Base-by-base conservation (phyloP, 306 rosid species). In the Acacia melanoxylon region DNA sequence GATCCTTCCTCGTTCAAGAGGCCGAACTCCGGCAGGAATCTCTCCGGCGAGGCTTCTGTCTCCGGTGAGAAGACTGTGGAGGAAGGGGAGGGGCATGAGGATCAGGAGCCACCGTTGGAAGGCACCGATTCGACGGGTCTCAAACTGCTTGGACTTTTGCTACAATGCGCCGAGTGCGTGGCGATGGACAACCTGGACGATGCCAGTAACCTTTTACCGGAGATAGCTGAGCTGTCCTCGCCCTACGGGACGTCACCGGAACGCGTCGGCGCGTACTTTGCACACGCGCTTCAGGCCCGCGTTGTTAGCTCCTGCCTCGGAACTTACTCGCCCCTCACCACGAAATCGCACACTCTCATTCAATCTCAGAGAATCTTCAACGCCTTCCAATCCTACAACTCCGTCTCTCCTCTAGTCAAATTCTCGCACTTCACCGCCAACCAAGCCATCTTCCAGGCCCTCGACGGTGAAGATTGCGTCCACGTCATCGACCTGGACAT, bases 391-490 rank as follows among this genome's bases (percentile, higher is more conserved):
- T 92, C 97, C 24, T 93, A 93, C 91, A 95, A 95, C 88, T 93
- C 99, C 0, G 87, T 93, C 24, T 91, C 94, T 6, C 99, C 99
- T 6, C 25, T 91, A 37, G 92, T 95, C 54, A 95, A 95, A 44
- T 95, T 95, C 91, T 95, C 99, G 0, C 99, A 95, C 88, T 95
- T 92, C 97, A 95, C 99, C 3, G 98, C 99, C 14, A 95, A 95
- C 82, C 99, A 95, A 45, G 99, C 97, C 3, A 95, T 95, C 65
- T 95, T 92, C 89, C 98, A 95, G 46, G 99, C 98, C 0, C 45
- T 95, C 35, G 96, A 95, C 63, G 99, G 99, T 63, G 97, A 93
- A 68, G 99, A 95, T 82, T 90, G 93, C 68, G 84, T 95, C 87
- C 99, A 95, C 91, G 89, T 95, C 78, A 93, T 95, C 85, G 99